Evolutionary conservation across 192 early-diverging fungal species (phyloP).

Genomic region (Entomortierella chlamydospora): DNA sequence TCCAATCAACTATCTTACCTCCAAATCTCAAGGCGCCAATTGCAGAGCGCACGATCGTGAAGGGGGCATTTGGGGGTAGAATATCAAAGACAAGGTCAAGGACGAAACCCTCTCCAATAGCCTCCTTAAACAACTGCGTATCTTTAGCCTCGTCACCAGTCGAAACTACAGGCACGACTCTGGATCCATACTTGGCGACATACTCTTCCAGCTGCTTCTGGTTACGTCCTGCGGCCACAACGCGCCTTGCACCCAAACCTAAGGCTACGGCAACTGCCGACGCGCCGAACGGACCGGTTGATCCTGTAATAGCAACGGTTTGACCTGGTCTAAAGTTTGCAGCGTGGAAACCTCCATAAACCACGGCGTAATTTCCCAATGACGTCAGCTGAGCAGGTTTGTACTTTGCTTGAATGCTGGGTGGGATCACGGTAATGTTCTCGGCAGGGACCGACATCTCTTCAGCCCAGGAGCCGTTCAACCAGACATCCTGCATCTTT

Average conservation of each 20-base stretch:
- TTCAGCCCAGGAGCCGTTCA: constrained; percentile 45
- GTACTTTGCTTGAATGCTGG: constrained; percentile 15
- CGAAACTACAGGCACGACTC: constrained; percentile 36
- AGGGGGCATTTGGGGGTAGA: constrained; percentile 23
- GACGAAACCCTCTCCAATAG: constrained; percentile 29
- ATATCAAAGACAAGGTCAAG: constrained; percentile 47
- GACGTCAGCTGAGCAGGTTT: constrained; percentile 4
- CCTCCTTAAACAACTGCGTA: constrained; percentile 12
- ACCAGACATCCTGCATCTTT: constrained; percentile 27
- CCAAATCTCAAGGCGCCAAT: constrained; percentile 25
- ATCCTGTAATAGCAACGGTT: constrained; percentile 38
- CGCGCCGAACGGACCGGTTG: constrained; percentile 43
- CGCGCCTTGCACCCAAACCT: constrained; percentile 45
- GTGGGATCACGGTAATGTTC: constrained; percentile 38
- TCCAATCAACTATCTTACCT: background rate
- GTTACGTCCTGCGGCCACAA: constrained; percentile 33
- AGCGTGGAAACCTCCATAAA: constrained; percentile 36
- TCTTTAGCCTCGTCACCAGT: constrained; percentile 33
- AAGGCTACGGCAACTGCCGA: constrained; percentile 34
- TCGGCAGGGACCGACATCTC: constrained; percentile 39
- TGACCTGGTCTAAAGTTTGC: constrained; percentile 39
- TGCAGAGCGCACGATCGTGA: constrained; percentile 15
- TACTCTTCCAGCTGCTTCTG: constrained; percentile 14
- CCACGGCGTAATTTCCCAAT: constrained; percentile 27
- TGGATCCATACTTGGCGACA: constrained; percentile 14